Percentiles rank a stretch among this genome's conserved stretches.
Conservation (phyloP, 2,329 filamentous ascomycete genomes). For the Aspergillus versicolor region DNA sequence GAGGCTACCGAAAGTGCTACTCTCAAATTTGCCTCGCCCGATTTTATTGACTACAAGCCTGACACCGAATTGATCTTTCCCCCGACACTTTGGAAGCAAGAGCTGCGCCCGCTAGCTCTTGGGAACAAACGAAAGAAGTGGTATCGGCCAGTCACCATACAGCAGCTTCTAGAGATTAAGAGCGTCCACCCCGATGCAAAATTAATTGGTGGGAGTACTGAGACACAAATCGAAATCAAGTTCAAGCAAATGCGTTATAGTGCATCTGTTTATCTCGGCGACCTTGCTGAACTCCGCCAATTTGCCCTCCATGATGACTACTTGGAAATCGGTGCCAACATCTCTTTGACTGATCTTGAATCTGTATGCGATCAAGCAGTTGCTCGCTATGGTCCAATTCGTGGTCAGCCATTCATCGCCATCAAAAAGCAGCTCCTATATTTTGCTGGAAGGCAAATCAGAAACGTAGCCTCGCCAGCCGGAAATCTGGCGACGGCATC, state of each 20-base stretch:
- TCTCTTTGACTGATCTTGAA: slow-evolving; percentile 88
- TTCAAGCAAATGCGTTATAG: slow-evolving; percentile 94
- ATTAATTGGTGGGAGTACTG: slow-evolving; percentile 91
- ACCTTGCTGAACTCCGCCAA: slow-evolving; percentile 84
- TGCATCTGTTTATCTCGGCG: slow-evolving; percentile 86
- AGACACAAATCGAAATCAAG: slow-evolving; percentile 97
- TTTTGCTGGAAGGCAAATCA: slow-evolving; percentile 92
- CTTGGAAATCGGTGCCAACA: slow-evolving; percentile 90
- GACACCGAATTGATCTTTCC: slow-evolving; percentile 96
- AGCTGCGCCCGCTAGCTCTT: slow-evolving; percentile 78
- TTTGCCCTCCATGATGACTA: slow-evolving; percentile 77
- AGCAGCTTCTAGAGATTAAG: slow-evolving; percentile 91
- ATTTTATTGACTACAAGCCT: slow-evolving; percentile 90
- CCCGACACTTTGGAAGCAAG: slow-evolving; percentile 76
- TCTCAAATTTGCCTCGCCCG: slow-evolving; percentile 75
- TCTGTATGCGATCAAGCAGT: slow-evolving; percentile 77
- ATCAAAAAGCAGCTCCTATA: slow-evolving; percentile 93
- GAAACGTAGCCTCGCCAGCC: slow-evolving; percentile 95
- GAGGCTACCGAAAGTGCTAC: slow-evolving; percentile 34
- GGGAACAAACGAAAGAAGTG: slow-evolving; percentile 94
- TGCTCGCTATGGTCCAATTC: slow-evolving; percentile 68
- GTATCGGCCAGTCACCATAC: slow-evolving; percentile 83
- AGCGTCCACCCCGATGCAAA: slow-evolving; percentile 80
- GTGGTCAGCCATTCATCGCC: slow-evolving; percentile 79
- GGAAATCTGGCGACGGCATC: slow-evolving; percentile 93